A percentile compares a stretch with the other conserved stretches of the same genome.
These are phyloP conservation scores for Paratinospora sagittata DNA, from an alignment of 164 flowering plant genomes.

Conservation along the genomic window DNA sequence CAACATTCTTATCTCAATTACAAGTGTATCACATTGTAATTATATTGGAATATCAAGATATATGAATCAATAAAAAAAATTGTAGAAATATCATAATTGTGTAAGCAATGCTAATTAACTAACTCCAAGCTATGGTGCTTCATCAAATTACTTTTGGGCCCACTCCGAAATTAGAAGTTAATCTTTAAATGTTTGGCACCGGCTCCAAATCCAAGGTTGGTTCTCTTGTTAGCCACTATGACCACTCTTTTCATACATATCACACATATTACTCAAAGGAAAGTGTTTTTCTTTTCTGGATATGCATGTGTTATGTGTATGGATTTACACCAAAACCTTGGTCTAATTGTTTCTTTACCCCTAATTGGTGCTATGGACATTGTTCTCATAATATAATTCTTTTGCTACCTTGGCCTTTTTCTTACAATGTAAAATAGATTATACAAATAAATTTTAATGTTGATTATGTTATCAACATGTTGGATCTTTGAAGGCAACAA, in stretches of 20 bases:
- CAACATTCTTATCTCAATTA: too few species aligned
- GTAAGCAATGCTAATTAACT: too few species aligned
- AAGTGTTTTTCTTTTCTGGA: too few species aligned
- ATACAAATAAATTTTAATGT: too few species aligned
- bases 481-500: not conserved
- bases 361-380: not conserved
- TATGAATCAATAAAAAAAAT: too few species aligned
- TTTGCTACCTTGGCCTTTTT: not conserved
- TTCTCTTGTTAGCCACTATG: too few species aligned
- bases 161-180: not conserved
- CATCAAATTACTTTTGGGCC: not conserved
- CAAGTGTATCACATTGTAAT: too few species aligned
- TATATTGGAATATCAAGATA: too few species aligned
- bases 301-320: too few species aligned
- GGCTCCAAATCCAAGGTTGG: not conserved
- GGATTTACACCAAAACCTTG: not conserved
- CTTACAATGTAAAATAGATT: not conserved
- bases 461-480: not conserved
- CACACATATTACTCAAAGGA: too few species aligned
- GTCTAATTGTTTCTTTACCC: not conserved
- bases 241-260: too few species aligned
- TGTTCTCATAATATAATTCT: not conserved
- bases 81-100: too few species aligned
- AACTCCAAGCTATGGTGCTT: not conserved
- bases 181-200: not conserved